A percentile compares a stretch with the other conserved stretches of the same genome.
These are phyloP conservation scores for Alternaria atra DNA, from an alignment of 2,329 filamentous ascomycete genomes.

Conservation along the genomic window DNA sequence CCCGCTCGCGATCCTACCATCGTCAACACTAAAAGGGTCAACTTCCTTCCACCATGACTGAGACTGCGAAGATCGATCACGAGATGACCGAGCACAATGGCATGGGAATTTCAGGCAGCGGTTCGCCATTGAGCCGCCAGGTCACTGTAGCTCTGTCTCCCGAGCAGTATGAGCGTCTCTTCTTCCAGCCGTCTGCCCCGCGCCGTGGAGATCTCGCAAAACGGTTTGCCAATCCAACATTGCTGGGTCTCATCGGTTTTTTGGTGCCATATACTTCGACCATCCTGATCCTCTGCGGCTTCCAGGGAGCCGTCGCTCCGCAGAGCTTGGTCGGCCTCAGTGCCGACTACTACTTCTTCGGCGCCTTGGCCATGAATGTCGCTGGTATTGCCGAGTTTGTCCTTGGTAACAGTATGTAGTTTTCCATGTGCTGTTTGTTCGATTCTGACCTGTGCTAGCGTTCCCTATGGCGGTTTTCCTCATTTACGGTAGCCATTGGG, in stretches of 20 bases:
- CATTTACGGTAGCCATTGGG: slow-evolving; percentile 33
- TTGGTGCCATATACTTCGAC: slow-evolving; percentile 33
- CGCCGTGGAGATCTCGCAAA: slow-evolving; percentile 32
- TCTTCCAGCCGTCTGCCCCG: slow-evolving; percentile 34
- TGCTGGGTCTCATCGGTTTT: slow-evolving; percentile 31
- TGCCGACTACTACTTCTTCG: slow-evolving; percentile 37
- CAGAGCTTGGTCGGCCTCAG: slow-evolving; percentile 30
- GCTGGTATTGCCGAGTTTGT: slow-evolving; percentile 34
- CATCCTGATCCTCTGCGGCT: slow-evolving; percentile 30
- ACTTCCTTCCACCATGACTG: slow-evolving; percentile 17
- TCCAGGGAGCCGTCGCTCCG: slow-evolving; percentile 29
- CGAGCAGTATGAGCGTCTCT: slow-evolving; percentile 36
- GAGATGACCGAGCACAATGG: slow-evolving; percentile 29
- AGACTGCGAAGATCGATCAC: slow-evolving; percentile 22
- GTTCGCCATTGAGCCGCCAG: slow-evolving; percentile 26
- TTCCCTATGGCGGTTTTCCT: slow-evolving; percentile 37
- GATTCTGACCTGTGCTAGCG: slow-evolving; percentile 15
- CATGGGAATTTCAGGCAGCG: slow-evolving; percentile 11
- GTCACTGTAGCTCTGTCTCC: slow-evolving; percentile 29
- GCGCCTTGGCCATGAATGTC: slow-evolving; percentile 29
- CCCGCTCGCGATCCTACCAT: neutral
- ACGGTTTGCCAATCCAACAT: slow-evolving; percentile 29
- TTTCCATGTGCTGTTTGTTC: too few species aligned
- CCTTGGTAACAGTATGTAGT: slow-evolving; percentile 27
- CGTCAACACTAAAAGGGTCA: neutral